Evolutionary conservation across 1,139 yeast genomes (phyloP).

Genomic region (Kodamaea fungicola): DNA sequence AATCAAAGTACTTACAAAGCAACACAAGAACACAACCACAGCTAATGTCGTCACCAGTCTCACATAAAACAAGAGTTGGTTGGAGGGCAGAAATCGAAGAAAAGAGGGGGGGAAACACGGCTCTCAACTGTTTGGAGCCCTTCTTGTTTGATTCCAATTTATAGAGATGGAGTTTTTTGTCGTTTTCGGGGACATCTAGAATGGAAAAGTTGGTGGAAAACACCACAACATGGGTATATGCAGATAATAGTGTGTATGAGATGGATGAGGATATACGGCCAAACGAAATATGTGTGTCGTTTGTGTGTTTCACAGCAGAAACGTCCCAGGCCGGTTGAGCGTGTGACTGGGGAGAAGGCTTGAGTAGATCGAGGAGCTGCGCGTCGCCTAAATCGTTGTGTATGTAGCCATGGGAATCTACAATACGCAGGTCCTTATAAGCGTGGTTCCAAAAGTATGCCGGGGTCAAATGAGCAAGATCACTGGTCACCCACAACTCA

Average conservation of each 20-base stretch:
- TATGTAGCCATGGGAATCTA: slow-evolving; percentile 32
- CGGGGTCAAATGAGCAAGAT: slow-evolving; percentile 46
- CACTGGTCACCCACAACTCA: slow-evolving; percentile 70
- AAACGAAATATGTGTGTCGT: slow-evolving; percentile 27
- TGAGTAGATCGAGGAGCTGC: slow-evolving; percentile 11
- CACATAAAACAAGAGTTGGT: slow-evolving; percentile 48
- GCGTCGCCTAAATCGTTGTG: slow-evolving; percentile 34
- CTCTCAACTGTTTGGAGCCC: slow-evolving; percentile 57
- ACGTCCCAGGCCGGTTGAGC: slow-evolving; percentile 7
- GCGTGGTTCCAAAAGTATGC: slow-evolving; percentile 53
- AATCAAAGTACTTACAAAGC: slow-evolving; percentile 44
- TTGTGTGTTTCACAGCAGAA: slow-evolving; percentile 7
- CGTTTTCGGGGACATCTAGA: slow-evolving; percentile 17
- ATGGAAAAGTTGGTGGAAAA: slow-evolving; percentile 22
- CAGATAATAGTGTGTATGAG: slow-evolving; percentile 9
- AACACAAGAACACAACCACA: slow-evolving; percentile 56
- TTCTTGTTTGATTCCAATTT: slow-evolving; percentile 50
- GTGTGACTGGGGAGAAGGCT: slow-evolving; percentile 1
- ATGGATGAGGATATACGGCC: slow-evolving; percentile 24
- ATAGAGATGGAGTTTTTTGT: slow-evolving; percentile 14
- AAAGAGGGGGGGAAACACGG: slow-evolving; percentile 36
- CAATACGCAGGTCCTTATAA: slow-evolving; percentile 11
- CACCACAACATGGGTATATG: slow-evolving; percentile 20
- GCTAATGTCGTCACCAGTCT: slow-evolving; percentile 63
- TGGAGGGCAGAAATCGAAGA: slow-evolving; percentile 7